Evolutionary conservation across 2,329 filamentous ascomycete species (phyloP), one percentile per base, ranked within the genome.

Genomic region (Colletotrichum tofieldiae): DNA sequence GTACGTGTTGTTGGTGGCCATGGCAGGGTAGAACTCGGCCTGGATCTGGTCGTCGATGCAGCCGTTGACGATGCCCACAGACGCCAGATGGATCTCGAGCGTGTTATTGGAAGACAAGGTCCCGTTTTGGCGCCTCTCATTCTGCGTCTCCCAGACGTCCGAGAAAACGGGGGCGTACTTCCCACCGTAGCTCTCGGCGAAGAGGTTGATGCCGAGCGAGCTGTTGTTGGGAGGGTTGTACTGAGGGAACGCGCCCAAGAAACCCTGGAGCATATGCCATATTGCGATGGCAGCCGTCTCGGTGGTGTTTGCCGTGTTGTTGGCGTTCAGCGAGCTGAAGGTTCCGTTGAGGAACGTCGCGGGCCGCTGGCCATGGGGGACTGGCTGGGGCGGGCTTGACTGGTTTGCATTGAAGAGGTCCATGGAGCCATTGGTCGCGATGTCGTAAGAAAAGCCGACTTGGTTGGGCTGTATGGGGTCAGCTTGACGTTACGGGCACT

Each of bases 1-100:
- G 77, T 93, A 95, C 0, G 91, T 90, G 78, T 93, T 93, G 77
- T 72, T 65, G 69, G 85, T 85, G 12, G 89, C 88, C 78, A 91
- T 92, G 9, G 80, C 77, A 1, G 89, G 86, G 74, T 89, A 90
- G 75, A 82, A 88, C 3, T 88, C 87, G 4, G 84, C 83, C 80
- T 94, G 91, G 1, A 90, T 84, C 39, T 90, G 79, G 75, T 88
- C 85, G 77, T 95, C 93, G 45, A 94, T 84, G 74, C 92, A 89
- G 16, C 92, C 93, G 78, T 94, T 93, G 70, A 94, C 84, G 70
- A 95, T 92, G 29, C 92, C 92, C 0, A 94, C 81, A 0, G 92
- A 89, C 18, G 83, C 84, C 11, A 94, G 83, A 65, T 88, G 86
- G 60, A 93, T 88, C 39, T 89, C 86, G 14, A 92, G 81, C 2